These are phyloP conservation scores for Emericellopsis cladophorae DNA, from an alignment of 2,329 filamentous ascomycete species.

Conservation along the genomic window DNA sequence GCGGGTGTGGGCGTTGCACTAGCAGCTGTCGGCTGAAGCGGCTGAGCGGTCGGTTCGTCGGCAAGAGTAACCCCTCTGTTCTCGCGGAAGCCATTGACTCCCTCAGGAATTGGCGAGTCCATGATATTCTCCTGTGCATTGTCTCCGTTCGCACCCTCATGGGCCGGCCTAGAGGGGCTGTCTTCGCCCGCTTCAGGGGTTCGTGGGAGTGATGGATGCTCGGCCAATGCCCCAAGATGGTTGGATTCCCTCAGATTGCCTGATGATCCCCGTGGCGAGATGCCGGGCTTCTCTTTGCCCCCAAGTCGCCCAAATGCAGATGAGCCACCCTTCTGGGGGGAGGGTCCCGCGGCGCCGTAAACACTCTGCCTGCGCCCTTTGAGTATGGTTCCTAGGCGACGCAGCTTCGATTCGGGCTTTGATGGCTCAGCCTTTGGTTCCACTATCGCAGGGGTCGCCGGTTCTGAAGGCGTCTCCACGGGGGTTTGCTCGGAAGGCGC, in stretches of 20 bases:
- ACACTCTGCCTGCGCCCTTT: conserved; percentile 51
- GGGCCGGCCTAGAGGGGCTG: conserved; percentile 10
- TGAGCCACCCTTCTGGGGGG: conserved; percentile 34
- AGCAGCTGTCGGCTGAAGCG: background rate
- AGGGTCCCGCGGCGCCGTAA: conserved; percentile 47
- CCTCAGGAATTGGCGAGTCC: conserved; percentile 20
- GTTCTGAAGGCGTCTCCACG: background rate
- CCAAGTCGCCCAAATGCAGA: conserved; percentile 49
- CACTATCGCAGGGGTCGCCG: background rate
- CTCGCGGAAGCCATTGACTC: conserved; percentile 35
- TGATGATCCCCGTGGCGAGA: conserved; percentile 47
- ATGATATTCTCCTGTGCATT: conserved; percentile 15
- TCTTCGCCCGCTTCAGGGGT: conserved; percentile 13
- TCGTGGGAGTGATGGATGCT: conserved; percentile 33
- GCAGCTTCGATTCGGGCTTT: conserved; percentile 41
- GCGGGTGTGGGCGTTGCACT: conserved; percentile 9
- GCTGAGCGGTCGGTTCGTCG: background rate
- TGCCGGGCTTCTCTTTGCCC: conserved; percentile 39
- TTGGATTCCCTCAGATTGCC: conserved; percentile 44
- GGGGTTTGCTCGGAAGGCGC: background rate
- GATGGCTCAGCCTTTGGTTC: conserved; percentile 9
- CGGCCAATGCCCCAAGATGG: conserved; percentile 43
- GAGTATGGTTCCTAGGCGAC: conserved; percentile 58
- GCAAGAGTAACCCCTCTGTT: conserved; percentile 24
- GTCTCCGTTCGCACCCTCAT: conserved; percentile 33